Evolutionary conservation across 352 stramenopile genomes (phyloP), one percentile per base, ranked within the genome.

Genomic region (Pythium volutum): DNA sequence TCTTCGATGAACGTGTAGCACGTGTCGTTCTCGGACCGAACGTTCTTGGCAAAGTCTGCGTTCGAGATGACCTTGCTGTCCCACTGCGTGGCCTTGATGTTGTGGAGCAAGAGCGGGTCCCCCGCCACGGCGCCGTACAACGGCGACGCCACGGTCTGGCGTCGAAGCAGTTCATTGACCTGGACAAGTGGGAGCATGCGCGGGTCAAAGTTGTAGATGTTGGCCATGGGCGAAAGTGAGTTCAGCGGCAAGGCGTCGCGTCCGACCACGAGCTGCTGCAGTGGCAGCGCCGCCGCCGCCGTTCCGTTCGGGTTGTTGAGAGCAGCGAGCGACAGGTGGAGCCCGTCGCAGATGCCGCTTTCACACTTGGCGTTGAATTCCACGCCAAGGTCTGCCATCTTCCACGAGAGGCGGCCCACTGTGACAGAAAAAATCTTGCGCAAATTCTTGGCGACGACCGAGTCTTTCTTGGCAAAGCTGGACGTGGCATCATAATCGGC

Each of bases 341-440:
- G 31, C 3, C 31, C 49, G 4, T 42, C 11, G 10, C 31, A 43
- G 31, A 5, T 45, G 4, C 5, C 8, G 12, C 1, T 41, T 0
- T 29, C 14, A 22, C 31, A 56, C 1, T 4, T 46, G 1, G 49
- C 49, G 14, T 45, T 56, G 49, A 42, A 56, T 0, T 27, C 20
- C 2, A 1, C 12, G 2, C 4, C 18, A 0, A 56, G 33, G 36
- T 56, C 14, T 10, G 31, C 7, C 1, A 43, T 4, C 11, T 4
- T 0, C 49, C 49, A 56, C 20, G 25, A n/a, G 15, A 56, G 31
- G 6, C 49, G 49, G 3, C 31, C 49, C 10, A 56, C 15, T 1
- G 29, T 56, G 49, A 34, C 10, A 5, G 31, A 31, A n/a, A 43
- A 45, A 31, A 56, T n/a, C 20, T 56, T 56, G n/a, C 49, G 49